Base-by-base conservation (phyloP, 176 grass and related monocot genomes). In the Oryza glumipatula region DNA sequence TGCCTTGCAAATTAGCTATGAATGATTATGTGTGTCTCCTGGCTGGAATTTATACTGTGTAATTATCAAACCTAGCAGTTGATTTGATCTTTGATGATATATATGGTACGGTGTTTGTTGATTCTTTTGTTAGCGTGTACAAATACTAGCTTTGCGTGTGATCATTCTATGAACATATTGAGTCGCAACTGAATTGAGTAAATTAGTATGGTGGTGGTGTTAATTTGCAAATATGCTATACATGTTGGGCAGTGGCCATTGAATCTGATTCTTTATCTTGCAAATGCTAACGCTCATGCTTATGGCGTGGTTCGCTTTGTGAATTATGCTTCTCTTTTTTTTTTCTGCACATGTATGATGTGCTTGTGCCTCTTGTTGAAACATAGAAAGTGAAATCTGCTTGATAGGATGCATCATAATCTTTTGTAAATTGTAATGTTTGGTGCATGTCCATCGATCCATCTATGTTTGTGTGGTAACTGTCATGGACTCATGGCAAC, bases 51-150 rank as follows among this genome's bases (percentile, higher is more conserved):
- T 79, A 51, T 79, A 51, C 39, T 9, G 7, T 73, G 84, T 73
- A 87, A 82, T 77, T 82, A 77, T 56, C 79, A 70, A 11, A 47
- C 24, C 73, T 74, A n/a, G 56, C 23, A 1, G 24, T 60, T 71
- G 12, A 26, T 77, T 77, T 39, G 15, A 69, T 58, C 48, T 17
- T 19, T 23, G 58, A 35, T 87, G 78, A 3, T 26, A 49, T 14
- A 13, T 74, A 76, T 71, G 52, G 60, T 22, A 24, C 3, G 5
- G 70, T 11, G 24, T 14, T 3, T 48, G 22, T 70, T 64, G 26
- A 68, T 60, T 80, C 1, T 70, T 64, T 13, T n/a, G 14, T 74
- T 32, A 51, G 64, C 23, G 16, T 87, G 74, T 78, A 61, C 73
- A 60, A 67, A 72, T 38, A 43, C 10, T 79, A 85, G 65, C 8